Evolutionary conservation across 2,329 filamentous ascomycete genomes (phyloP).

Genomic region (Pseudofabraea citricarpa): DNA sequence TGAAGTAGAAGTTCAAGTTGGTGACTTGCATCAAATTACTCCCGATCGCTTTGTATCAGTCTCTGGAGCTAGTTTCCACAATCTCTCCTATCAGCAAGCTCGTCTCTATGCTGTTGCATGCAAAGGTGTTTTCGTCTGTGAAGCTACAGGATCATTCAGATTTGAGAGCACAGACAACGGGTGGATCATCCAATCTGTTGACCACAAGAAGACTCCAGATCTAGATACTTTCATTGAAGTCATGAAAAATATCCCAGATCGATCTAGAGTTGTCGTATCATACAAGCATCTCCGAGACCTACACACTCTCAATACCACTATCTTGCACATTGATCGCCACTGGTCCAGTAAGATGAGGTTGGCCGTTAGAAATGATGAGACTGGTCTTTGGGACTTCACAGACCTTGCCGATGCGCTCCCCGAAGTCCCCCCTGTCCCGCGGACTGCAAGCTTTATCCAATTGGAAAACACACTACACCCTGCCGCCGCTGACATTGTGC

Average conservation of each 20-base stretch:
- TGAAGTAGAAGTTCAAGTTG: constrained; percentile 78
- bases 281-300: constrained; percentile 95
- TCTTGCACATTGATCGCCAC: constrained; percentile 89
- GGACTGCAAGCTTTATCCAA: constrained; percentile 86
- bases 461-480: constrained; percentile 84
- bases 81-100: constrained; percentile 97
- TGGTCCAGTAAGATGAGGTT: constrained; percentile 95
- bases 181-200: constrained; percentile 89
- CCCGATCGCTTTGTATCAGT: constrained; percentile 94
- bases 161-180: constrained; percentile 88
- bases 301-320: constrained; percentile 88
- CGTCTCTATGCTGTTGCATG: constrained; percentile 89
- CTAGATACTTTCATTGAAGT: constrained; percentile 86
- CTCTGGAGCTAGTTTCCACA: constrained; percentile 89
- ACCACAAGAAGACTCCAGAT: constrained; percentile 86
- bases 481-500: constrained; percentile 87
- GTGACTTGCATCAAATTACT: constrained; percentile 89
- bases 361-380: constrained; percentile 82
- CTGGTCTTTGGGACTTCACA: constrained; percentile 91
- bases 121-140: constrained; percentile 90
- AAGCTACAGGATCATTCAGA: constrained; percentile 90
- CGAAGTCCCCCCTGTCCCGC: constrained; percentile 63
- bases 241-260: constrained; percentile 79
- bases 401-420: constrained; percentile 80
- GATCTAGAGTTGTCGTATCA: constrained; percentile 81